phyloP scores from a whole-genome alignment of 176 grass and related monocot genomes.

The Carex cristatella region DNA sequence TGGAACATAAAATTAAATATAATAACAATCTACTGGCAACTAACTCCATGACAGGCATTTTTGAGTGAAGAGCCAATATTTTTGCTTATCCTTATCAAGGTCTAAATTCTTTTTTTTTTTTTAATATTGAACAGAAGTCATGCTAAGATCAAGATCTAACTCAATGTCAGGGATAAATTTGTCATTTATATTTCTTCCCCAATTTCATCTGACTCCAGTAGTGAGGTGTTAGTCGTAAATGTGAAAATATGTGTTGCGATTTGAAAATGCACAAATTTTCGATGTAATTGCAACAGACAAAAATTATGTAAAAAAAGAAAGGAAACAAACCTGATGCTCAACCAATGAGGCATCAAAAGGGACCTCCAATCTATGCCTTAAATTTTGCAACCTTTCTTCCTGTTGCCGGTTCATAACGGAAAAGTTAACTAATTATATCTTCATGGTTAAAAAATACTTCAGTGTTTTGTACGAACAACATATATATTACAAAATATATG shows the following conservation, averaged over 20 bases:
- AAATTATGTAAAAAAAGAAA: not conserved
- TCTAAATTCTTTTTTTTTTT: not conserved
- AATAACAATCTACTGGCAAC: not conserved
- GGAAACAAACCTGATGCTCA: slow-evolving; percentile 52
- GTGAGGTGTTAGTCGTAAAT: not conserved
- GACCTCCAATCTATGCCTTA: slow-evolving; percentile 60
- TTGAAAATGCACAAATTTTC: not conserved
- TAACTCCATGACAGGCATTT: not conserved
- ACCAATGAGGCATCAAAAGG: slow-evolving; percentile 47
- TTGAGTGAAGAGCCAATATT: not conserved
- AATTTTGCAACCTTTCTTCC: slow-evolving; percentile 64
- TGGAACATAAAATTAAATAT: not conserved
- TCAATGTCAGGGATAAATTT: not conserved
- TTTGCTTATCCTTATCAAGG: not conserved
- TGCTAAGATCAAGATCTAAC: not conserved
- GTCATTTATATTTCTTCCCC: not conserved
- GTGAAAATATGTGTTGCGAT: not conserved
- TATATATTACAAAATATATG: not conserved
- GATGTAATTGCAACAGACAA: not conserved
- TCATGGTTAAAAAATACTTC: not conserved
- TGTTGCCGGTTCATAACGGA: slow-evolving; percentile 18
- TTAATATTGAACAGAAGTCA: not conserved
- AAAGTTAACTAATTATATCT: slow-evolving; percentile 3
- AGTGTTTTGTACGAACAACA: not conserved
- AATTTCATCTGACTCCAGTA: not conserved